Conservation (phyloP, 768 basidiomycete species). For the Rhodotorula toruloides region DNA sequence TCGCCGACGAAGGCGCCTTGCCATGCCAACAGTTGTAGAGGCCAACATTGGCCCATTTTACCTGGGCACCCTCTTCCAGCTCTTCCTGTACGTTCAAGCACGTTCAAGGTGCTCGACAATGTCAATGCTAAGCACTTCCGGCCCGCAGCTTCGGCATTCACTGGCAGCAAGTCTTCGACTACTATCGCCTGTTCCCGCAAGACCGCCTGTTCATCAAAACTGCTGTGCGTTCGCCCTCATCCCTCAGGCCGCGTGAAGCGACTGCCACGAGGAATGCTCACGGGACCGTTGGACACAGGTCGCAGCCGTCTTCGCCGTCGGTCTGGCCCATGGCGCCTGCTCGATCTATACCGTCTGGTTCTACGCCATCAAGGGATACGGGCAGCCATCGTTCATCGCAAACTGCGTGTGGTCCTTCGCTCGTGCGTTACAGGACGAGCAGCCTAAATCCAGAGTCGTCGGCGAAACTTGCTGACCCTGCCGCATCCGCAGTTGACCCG, state of each 20-base stretch:
- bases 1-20: too few species aligned
- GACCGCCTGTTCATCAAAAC: neutral
- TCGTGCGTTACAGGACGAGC: too few species aligned
- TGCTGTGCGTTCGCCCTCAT: neutral
- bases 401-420: neutral
- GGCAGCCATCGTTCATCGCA: neutral
- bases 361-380: neutral
- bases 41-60: neutral
- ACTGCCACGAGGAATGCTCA: neutral
- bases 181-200: neutral
- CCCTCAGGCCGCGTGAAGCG: too few species aligned
- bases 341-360: neutral
- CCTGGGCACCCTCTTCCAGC: neutral
- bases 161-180: neutral
- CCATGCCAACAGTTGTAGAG: too few species aligned
- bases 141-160: neutral
- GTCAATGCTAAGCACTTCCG: neutral
- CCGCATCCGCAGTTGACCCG: neutral
- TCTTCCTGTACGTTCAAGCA: neutral
- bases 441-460: too few species aligned
- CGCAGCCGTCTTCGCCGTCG: neutral
- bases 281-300: neutral
- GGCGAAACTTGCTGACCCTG: too few species aligned
- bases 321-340: neutral
- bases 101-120: rapidly evolving